These are phyloP conservation scores for Botrytis squamosa DNA, from an alignment of 2,329 filamentous ascomycete species.

Conservation along the genomic window DNA sequence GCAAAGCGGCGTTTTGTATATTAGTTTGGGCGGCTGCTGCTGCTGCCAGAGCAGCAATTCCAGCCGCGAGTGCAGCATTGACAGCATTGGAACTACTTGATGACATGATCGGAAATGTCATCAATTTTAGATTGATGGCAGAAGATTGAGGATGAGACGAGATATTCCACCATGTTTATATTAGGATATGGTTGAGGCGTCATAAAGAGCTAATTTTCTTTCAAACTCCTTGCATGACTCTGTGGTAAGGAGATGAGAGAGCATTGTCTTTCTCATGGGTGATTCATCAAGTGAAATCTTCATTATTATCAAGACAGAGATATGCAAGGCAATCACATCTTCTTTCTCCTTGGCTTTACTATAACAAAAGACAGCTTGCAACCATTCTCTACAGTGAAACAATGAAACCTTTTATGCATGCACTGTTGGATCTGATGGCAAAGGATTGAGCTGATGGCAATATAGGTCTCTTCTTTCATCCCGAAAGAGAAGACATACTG, in stretches of 20 bases:
- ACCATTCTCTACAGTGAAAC: not conserved
- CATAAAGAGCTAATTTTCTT: not conserved
- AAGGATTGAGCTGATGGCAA: not conserved
- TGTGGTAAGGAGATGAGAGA: not conserved
- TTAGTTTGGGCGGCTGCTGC: not conserved
- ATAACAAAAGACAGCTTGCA: not conserved
- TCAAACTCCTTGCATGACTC: not conserved
- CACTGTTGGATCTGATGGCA: not conserved
- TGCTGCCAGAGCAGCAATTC: not conserved
- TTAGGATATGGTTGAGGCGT: not conserved
- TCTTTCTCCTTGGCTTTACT: not conserved
- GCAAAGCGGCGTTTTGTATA: not conserved
- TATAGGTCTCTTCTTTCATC: too few species aligned
- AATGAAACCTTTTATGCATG: not conserved
- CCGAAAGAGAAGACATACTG: not conserved
- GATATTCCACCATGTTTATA: not conserved
- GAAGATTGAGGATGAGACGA: not conserved
- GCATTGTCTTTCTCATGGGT: not conserved
- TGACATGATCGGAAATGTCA: not conserved
- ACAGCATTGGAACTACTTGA: not conserved
- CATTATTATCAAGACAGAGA: not conserved
- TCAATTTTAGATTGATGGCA: not conserved
- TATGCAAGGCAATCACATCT: not conserved
- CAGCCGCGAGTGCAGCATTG: not conserved
- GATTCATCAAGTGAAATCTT: not conserved